Conservation (phyloP, 331 rosid genomes). For the Telfairia occidentalis region DNA sequence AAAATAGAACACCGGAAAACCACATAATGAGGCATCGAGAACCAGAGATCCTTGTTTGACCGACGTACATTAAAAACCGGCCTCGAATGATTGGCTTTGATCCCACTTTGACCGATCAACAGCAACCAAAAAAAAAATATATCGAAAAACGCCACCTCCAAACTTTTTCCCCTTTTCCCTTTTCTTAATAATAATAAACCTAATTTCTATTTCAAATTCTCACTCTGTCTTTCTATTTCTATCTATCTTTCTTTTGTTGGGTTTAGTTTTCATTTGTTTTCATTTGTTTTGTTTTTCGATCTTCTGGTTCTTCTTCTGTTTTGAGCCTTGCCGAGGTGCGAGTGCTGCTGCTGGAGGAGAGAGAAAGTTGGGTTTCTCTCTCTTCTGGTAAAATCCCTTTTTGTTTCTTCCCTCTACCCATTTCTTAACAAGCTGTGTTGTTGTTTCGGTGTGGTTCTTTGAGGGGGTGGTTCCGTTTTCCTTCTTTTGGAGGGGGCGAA, state of each 20-base stretch:
- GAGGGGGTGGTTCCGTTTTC: neutral
- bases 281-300: neutral
- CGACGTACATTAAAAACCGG: constrained; percentile 28
- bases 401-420: neutral
- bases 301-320: neutral
- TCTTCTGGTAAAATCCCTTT: constrained; percentile 4
- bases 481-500: too few species aligned
- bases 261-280: neutral
- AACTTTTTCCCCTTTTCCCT: neutral
- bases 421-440: neutral
- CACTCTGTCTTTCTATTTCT: constrained; percentile 9
- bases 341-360: constrained; percentile 8
- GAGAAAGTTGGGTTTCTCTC: constrained; percentile 13
- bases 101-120: constrained; percentile 54
- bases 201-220: neutral
- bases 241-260: neutral
- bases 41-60: constrained; percentile 37
- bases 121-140: constrained; percentile 25
- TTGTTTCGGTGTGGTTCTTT: neutral
- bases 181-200: constrained; percentile 3
- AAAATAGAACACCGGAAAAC: neutral
- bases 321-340: neutral
- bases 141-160: neutral
- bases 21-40: constrained; percentile 17
- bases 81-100: constrained; percentile 46